These are phyloP conservation scores for Gleditsia sinensis DNA, from an alignment of 306 rosid species.

Conservation along the genomic window DNA sequence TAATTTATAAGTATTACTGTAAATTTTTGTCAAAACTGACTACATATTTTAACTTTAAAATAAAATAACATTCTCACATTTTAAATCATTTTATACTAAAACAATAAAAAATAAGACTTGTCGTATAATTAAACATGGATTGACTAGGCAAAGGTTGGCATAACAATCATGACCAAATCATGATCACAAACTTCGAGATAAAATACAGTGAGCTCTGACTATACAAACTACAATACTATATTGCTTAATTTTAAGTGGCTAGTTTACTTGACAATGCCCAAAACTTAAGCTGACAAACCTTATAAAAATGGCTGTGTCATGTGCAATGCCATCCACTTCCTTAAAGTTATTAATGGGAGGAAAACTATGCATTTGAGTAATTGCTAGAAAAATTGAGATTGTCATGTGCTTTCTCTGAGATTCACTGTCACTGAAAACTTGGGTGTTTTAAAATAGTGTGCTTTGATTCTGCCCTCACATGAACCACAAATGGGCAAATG, in stretches of 20 bases:
- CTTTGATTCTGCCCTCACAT: constrained; percentile 62
- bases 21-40: too few species aligned
- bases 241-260: constrained; percentile 10
- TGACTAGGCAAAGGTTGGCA: constrained; percentile 42
- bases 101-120: constrained; percentile 13
- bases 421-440: constrained; percentile 53
- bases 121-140: constrained; percentile 10
- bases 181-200: constrained; percentile 27
- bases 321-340: constrained; percentile 41
- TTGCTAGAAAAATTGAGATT: not conserved
- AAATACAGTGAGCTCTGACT: constrained; percentile 25
- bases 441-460: constrained; percentile 20
- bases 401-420: constrained; percentile 55
- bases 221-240: constrained; percentile 31
- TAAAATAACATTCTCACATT: too few species aligned
- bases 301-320: constrained; percentile 35
- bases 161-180: constrained; percentile 48
- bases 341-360: constrained; percentile 30
- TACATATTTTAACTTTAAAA: too few species aligned
- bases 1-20: too few species aligned
- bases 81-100: too few species aligned
- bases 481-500: constrained; percentile 38
- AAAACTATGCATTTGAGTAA: constrained; percentile 28
- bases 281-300: constrained; percentile 41
- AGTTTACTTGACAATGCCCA: constrained; percentile 35